These are phyloP conservation scores for Heliamphora pulchella DNA, from an alignment of 179 eudicot genomes.

Conservation along the genomic window DNA sequence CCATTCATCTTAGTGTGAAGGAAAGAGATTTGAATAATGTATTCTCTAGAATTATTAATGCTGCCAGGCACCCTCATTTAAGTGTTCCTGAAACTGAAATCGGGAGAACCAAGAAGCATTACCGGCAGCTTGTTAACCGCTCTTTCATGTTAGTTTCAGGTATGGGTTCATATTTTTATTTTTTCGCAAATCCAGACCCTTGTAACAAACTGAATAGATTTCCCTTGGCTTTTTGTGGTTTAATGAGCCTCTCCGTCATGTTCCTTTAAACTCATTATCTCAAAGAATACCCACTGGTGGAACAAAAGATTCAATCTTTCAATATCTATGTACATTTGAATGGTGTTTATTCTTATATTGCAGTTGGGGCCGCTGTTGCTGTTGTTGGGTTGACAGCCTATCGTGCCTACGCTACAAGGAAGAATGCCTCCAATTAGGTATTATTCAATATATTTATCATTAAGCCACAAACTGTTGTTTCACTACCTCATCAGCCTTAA, in stretches of 20 bases:
- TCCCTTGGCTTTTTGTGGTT: not conserved
- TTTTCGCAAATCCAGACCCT: not conserved
- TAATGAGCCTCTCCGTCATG: not conserved
- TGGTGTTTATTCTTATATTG: conserved; percentile 4
- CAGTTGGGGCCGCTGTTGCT: conserved; percentile 51
- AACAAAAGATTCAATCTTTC: not conserved
- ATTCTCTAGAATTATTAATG: conserved; percentile 38
- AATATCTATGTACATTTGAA: not conserved
- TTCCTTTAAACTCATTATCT: not conserved
- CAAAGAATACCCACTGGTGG: not conserved
- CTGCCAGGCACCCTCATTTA: conserved; percentile 46
- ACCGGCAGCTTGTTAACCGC: conserved; percentile 35
- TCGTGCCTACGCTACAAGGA: conserved; percentile 42
- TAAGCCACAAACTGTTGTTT: not conserved
- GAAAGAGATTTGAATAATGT: conserved; percentile 41
- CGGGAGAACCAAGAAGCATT: conserved; percentile 43
- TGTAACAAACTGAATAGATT: not conserved
- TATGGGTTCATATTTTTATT: conserved; percentile 21
- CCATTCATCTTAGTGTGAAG: conserved; percentile 45
- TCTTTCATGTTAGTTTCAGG: conserved; percentile 45
- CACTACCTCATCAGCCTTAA: not conserved
- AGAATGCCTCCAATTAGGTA: conserved; percentile 34
- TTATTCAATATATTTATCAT: not conserved
- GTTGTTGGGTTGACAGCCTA: conserved; percentile 46
- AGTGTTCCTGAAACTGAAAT: conserved; percentile 48